Evolutionary conservation across 2,329 filamentous ascomycete species (phyloP).

Genomic region (Metarhizium anisopliae): DNA sequence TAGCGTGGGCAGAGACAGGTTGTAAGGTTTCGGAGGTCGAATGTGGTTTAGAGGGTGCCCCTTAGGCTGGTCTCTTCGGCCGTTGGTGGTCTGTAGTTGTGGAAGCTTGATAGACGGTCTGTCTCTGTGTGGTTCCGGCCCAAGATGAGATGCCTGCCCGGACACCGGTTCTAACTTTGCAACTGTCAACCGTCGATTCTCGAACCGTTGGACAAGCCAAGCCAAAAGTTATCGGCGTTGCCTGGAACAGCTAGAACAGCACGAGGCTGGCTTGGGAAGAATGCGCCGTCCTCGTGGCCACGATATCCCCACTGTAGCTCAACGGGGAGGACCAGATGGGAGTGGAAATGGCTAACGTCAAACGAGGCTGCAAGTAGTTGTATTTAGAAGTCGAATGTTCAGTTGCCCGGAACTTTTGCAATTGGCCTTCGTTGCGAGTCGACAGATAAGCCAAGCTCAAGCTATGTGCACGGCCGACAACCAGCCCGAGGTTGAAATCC

Average conservation of each 20-base stretch:
- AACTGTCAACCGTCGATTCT: not conserved
- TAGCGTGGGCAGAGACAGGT: not conserved
- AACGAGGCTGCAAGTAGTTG: not conserved
- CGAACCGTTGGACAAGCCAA: not conserved
- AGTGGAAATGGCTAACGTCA: not conserved
- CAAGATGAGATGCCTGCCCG: not conserved
- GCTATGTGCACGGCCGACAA: not conserved
- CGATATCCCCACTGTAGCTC: not conserved
- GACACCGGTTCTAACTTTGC: not conserved
- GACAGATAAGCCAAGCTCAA: not conserved
- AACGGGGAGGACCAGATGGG: not conserved
- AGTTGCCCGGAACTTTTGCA: no score
- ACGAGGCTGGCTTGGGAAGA: not conserved
- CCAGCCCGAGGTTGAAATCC: no score
- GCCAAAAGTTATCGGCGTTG: not conserved
- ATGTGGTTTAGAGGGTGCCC: constrained; percentile 1
- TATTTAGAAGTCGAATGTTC: no score
- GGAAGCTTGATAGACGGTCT: not conserved
- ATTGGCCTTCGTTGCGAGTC: not conserved
- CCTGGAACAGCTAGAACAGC: not conserved
- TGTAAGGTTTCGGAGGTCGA: constrained; percentile 6
- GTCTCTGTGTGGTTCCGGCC: not conserved
- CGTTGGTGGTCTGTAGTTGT: not conserved
- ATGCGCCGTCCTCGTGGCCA: constrained; percentile 1
- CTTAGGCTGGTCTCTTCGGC: not conserved